Base-by-base conservation (phyloP, 805 yeast species). In the Nakazawaea peltata region DNA sequence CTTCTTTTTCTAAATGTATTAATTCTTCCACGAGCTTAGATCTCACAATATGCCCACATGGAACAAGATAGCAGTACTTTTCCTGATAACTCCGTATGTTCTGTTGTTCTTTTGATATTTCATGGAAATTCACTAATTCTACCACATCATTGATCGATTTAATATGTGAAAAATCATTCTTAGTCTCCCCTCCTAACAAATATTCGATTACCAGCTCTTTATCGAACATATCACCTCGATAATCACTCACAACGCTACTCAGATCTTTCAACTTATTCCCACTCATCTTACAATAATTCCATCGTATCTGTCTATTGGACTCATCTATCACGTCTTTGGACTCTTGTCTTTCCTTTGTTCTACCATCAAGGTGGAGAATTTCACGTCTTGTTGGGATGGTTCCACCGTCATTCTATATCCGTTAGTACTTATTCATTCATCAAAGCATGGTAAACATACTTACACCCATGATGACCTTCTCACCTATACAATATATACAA, bases 341-440 rank as follows among this genome's bases (percentile, higher is more conserved):
- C 37, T 25, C 28, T 26, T 28, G 35, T 29, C 49, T 45, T 9
- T 33, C 44, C 5, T 41, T 42, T 12, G 41, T 28, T 19, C 32
- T 38, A 22, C 31, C 26, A 32, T 39, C 26, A 32, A 46, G 49
- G 25, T 45, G 52, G 12, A 56, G 52, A 10, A 72, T 63, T 41
- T 77, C 82, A 40, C 65, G 64, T 21, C 83, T 60, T 34, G 69
- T 69, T 12, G 79, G 77, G 14, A 80, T 69, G 1, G 83, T 67
- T 2, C 88, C 86, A n/a, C 90, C 90, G 50, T 81, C 90, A 41
- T 73, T 74, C 69, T 63, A 19, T 17, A 8, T 18, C 9, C 11
- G 34, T 37, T 31, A 34, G 41, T 33, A 26, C 19, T 21, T 5
- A 7, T 19, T 11, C 11, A 5, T 14, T 14, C 12, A 7, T 8